Base-by-base conservation (phyloP, 441 rosid species). In the Sinapis alba region DNA sequence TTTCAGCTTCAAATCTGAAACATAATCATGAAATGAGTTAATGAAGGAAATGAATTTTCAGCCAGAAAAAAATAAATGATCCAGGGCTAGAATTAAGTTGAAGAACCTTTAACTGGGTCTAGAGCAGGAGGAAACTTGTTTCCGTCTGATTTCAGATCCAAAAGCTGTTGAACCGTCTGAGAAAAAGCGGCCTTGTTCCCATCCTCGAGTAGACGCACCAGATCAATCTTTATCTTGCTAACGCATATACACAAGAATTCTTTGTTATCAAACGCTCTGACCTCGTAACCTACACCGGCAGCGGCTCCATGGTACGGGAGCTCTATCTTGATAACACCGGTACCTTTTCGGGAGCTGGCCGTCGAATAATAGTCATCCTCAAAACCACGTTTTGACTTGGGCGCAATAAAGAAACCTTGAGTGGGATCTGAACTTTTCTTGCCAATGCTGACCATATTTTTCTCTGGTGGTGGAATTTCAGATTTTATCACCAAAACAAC, bases 241-340 rank as follows among this genome's bases (percentile, higher is more conserved):
- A 32, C 15, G 80, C 98, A 96, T 74, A 93, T 90, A 83, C 89
- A 82, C 71, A 84, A 72, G 72, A 96, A 82, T 74, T 90, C 98
- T 68, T 74, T 80, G 54, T 69, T 86, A 65, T 96, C 97, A 83
- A 88, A 83, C 76, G 58, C 91, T 76, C 82, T 87, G 82, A 91
- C 93, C 88, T 93, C 99, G 78, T 83, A 96, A 72, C 86, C 86
- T 69, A 88, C 85, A 73, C 98, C 98, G 79, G 97, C 90, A 68
- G 98, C 93, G 65, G 66, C 38, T 83, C 96, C 98, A 63, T 30
- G 75, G 84, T 90, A 61, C 3, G 99, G 98, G 59, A 93, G 80
- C 47, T 72, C 79, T 81, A 96, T 80, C 41, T 90, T 93, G 85
- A 93, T 74, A 57, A 56, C 65, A 78, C 84, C 92, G 2, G 93